Evolutionary conservation across 495 filamentous ascomycete genomes (phyloP).

Genomic region (Xylaria telfairii): DNA sequence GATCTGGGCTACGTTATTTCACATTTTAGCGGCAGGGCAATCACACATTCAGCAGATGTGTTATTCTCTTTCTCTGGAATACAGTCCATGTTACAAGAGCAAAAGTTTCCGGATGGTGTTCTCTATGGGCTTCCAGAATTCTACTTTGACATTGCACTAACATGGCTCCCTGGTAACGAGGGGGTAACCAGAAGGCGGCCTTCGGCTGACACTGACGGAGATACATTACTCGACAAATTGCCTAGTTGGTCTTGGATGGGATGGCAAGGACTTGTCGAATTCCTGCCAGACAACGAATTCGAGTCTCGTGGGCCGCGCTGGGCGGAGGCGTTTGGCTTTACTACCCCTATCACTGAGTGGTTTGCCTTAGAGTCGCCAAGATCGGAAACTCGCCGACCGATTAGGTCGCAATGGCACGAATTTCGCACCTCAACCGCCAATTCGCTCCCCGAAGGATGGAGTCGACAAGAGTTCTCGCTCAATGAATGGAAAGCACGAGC

Average conservation of each 20-base stretch:
- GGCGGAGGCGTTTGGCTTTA: neutral
- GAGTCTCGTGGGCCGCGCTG: slow-evolving; percentile 4
- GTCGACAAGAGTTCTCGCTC: neutral
- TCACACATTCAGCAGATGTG: neutral
- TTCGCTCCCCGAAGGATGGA: neutral
- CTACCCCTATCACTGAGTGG: neutral
- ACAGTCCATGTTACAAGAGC: slow-evolving; percentile 2
- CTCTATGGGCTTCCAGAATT: slow-evolving; percentile 3
- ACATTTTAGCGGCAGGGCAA: neutral
- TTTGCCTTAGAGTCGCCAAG: neutral
- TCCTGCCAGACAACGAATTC: slow-evolving; percentile 1
- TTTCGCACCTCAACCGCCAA: neutral
- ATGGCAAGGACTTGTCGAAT: neutral
- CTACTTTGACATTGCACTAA: slow-evolving; percentile 4
- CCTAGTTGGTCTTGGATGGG: slow-evolving; percentile 12
- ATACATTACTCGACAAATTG: neutral
- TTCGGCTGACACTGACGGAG: neutral
- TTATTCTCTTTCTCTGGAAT: slow-evolving; percentile 3
- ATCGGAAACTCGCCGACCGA: neutral
- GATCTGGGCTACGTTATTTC: neutral
- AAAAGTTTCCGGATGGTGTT: slow-evolving; percentile 2
- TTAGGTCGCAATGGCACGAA: neutral
- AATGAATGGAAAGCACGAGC: neutral
- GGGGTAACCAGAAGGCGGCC: neutral
- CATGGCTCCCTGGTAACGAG: neutral